Conservation (phyloP, 169 alveolate species). For the Plasmodium relictum region DNA sequence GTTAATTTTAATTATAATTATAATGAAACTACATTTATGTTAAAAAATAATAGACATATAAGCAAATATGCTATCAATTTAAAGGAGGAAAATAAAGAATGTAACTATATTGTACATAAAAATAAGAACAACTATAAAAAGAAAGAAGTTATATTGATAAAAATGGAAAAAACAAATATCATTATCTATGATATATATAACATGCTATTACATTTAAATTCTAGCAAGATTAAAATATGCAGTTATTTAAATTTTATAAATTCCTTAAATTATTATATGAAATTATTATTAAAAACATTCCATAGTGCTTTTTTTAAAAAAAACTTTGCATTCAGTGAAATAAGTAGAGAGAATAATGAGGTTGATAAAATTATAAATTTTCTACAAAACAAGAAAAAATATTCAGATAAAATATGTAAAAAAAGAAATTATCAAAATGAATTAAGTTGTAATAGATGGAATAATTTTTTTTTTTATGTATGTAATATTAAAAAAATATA, state of each 20-base stretch:
- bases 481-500: not conserved
- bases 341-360: not conserved
- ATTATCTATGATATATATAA: not conserved
- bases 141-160: not conserved
- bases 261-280: not conserved
- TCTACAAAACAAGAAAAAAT: not conserved
- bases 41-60: too few species aligned
- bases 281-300: constrained; percentile 2
- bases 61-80: too few species aligned
- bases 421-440: not conserved
- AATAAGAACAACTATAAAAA: not conserved
- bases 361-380: not conserved
- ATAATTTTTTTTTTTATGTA: not conserved
- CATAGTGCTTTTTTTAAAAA: not conserved
- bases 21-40: too few species aligned
- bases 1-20: too few species aligned
- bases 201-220: not conserved
- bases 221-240: not conserved
- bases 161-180: not conserved
- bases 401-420: not conserved
- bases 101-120: not conserved
- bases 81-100: not conserved
- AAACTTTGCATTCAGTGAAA: not conserved
- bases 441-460: not conserved
- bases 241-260: not conserved